Conservation (phyloP, 1,139 yeast species). For the Torulaspora globosa region DNA sequence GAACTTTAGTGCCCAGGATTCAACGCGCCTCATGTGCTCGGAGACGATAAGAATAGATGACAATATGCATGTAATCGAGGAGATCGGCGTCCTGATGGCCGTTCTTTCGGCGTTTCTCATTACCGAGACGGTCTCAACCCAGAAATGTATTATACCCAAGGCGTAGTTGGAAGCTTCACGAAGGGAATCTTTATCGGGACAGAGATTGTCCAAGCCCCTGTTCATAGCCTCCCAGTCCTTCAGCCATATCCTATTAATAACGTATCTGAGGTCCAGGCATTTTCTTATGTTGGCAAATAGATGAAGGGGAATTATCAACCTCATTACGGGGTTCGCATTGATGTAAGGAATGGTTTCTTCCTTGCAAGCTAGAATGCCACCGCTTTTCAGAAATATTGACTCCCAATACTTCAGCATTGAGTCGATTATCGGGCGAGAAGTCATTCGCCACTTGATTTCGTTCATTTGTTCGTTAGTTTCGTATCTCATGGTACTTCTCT, state of each 20-base stretch:
- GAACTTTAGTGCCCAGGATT: conserved; percentile 44
- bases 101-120: conserved; percentile 60
- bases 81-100: conserved; percentile 67
- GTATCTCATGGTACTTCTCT: conserved; percentile 40
- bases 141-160: conserved; percentile 56
- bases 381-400: conserved; percentile 52
- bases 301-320: conserved; percentile 60
- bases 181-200: conserved; percentile 45
- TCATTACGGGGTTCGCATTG: conserved; percentile 50
- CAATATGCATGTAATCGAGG: conserved; percentile 64
- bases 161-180: conserved; percentile 57
- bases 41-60: conserved; percentile 57
- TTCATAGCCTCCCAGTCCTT: conserved; percentile 68
- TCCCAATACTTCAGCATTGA: conserved; percentile 63
- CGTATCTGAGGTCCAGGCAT: conserved; percentile 54
- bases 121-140: conserved; percentile 65
- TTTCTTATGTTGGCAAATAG: conserved; percentile 61
- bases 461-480: conserved; percentile 39
- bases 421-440: conserved; percentile 53
- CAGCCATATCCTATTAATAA: conserved; percentile 53
- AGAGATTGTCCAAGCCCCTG: conserved; percentile 40
- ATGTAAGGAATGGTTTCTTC: conserved; percentile 44
- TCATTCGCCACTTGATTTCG: conserved; percentile 58
- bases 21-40: conserved; percentile 55
- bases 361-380: conserved; percentile 55